Percentiles rank a stretch among this genome's conserved stretches.
Evolutionary conservation across 225 moss, liverwort and hornwort genomes (phyloP).

Genomic region (Sphagnum contortum): DNA sequence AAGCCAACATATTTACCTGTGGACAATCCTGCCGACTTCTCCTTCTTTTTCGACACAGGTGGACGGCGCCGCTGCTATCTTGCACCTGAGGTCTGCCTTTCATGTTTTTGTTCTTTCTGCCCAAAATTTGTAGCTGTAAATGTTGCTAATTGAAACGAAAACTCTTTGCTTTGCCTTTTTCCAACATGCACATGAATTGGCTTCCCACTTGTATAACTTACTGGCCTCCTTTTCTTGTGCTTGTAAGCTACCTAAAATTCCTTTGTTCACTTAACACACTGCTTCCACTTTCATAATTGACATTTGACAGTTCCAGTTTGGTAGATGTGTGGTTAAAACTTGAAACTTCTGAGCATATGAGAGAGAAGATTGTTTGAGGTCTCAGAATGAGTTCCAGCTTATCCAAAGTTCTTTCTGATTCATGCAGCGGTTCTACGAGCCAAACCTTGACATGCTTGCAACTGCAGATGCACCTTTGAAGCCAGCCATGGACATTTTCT

Average conservation of each 20-base stretch:
- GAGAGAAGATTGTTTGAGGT: too few relatives aligned
- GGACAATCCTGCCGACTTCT: conserved; percentile 92
- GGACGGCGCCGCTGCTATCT: conserved; percentile 91
- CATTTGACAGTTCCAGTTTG: too few relatives aligned
- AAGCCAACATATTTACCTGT: conserved; percentile 90
- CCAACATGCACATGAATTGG: too few relatives aligned
- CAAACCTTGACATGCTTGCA: conserved; percentile 44
- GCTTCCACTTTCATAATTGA: too few relatives aligned
- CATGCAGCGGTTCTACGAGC: conserved; percentile 83
- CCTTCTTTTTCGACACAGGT: conserved; percentile 95
- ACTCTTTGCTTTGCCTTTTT: too few relatives aligned
- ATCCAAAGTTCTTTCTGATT: conserved; percentile 2
- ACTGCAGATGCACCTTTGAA: conserved; percentile 69
- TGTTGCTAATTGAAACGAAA: neutral
- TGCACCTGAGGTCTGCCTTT: conserved; percentile 70
- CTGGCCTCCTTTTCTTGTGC: too few relatives aligned
- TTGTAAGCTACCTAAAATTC: too few relatives aligned
- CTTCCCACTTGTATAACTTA: too few relatives aligned
- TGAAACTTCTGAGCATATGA: too few relatives aligned
- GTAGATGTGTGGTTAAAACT: too few relatives aligned
- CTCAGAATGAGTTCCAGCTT: too few relatives aligned
- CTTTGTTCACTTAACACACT: too few relatives aligned
- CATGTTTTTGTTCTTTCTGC: neutral
- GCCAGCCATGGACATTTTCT: conserved; percentile 91
- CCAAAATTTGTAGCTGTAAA: neutral